Evolutionary conservation across 148 eudicot genomes (phyloP), one percentile per base, ranked within the genome.

Genomic region (Rhododendron kiyosumense): DNA sequence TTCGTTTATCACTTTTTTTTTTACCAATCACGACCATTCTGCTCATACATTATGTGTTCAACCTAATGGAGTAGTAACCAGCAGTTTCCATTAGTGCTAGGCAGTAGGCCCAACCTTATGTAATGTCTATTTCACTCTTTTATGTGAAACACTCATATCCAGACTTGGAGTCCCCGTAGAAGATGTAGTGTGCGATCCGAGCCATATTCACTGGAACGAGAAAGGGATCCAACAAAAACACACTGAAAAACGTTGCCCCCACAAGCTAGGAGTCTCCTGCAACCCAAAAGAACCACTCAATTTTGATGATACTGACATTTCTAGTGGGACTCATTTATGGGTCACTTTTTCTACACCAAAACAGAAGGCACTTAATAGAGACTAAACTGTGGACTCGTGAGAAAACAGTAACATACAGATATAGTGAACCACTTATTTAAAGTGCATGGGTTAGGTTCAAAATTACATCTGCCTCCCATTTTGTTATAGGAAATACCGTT

Each of bases 301-400:
- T 51, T 54, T 41, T 81, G 0, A 57, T 45, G 49, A 32, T 83
- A 36, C 80, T 41, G 30, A 17, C 78, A 80, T 5, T 61, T 61
- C 52, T 10, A 20, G 79, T 85, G 86, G 87, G 84, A 48, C 22
- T 74, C 85, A 85, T 81, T 41, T 1, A 45, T 63, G 14, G 13
- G 54, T 59, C 61, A 48, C 49, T 46, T 73, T 73, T 71, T 7
- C 5, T 14, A 24, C 30, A n/a, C 32, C 30, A 9, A 63, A 5
- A 0, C 0, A 49, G 52, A 22, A 2, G 74, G 11, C 32, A n/a
- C 4, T 12, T 30, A 38, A 38, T n/a, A 30, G 17, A 11, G 7
- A 71, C 13, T 13, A 71, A 8, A 10, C 20, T 32, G 0, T 26
- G 1, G 2, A 7, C 5, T 73, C 20, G 34, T 73, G 15, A 69